These are phyloP conservation scores for Cryptococcus jaspeensis DNA, from an alignment of 1,284 basidiomycete genomes.

Conservation along the genomic window DNA sequence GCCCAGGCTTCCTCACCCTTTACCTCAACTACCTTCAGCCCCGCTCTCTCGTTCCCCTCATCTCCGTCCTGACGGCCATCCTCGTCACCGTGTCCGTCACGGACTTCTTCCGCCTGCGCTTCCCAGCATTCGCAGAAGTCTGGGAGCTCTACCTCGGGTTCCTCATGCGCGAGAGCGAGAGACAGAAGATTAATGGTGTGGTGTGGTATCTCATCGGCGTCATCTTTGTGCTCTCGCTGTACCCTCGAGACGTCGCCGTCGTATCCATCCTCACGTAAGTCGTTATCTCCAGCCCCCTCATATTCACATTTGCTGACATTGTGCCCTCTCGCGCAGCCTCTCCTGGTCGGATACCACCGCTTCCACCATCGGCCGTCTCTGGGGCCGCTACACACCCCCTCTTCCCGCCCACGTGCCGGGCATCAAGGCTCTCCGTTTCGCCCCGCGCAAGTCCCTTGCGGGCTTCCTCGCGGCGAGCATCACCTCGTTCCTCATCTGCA, in stretches of 20 bases:
- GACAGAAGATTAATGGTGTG: conserved; percentile 79
- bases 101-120: conserved; percentile 76
- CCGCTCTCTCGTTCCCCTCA: conserved; percentile 56
- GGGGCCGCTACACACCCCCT: conserved; percentile 70
- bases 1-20: conserved; percentile 75
- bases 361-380: conserved; percentile 85
- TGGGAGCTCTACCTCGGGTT: conserved; percentile 81
- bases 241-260: conserved; percentile 82
- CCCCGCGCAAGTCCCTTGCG: conserved; percentile 61
- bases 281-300: background rate
- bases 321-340: conserved; percentile 57
- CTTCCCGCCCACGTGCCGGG: conserved; percentile 61
- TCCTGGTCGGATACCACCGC: conserved; percentile 97
- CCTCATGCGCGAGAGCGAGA: conserved; percentile 92
- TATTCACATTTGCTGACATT: conserved; percentile 2
- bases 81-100: conserved; percentile 70
- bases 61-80: conserved; percentile 64
- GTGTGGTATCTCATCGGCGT: conserved; percentile 95
- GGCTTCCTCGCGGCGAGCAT: conserved; percentile 82
- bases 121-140: conserved; percentile 64
- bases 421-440: conserved; percentile 41
- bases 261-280: conserved; percentile 83
- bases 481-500: conserved; percentile 71
- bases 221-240: conserved; percentile 72
- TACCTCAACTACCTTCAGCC: conserved; percentile 60